phyloP scores from a whole-genome alignment of 2,329 filamentous ascomycete genomes.

The Metarhizium sp. region DNA sequence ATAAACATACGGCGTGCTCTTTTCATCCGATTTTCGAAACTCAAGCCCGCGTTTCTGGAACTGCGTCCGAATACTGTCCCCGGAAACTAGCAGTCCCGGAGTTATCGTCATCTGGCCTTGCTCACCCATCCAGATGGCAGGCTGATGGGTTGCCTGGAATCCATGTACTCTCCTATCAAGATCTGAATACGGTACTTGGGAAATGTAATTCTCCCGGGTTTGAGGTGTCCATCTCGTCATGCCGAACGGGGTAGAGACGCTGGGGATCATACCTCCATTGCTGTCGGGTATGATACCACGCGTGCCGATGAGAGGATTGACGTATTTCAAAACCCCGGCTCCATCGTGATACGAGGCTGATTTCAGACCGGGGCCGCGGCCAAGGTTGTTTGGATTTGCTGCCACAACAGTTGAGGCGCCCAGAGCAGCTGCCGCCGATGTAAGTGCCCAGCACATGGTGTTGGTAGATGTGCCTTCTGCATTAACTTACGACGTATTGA shows the following conservation, averaged over 20 bases:
- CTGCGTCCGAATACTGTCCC: slow-evolving; percentile 16
- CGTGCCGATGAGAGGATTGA: slow-evolving; percentile 25
- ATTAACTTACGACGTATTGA: neutral
- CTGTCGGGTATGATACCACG: slow-evolving; percentile 20
- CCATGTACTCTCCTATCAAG: slow-evolving; percentile 33
- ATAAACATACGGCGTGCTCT: slow-evolving; percentile 35
- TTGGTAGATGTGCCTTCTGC: neutral
- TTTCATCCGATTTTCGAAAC: slow-evolving; percentile 33
- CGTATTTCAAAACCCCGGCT: slow-evolving; percentile 20
- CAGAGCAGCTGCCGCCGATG: neutral
- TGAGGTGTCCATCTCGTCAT: slow-evolving; percentile 43
- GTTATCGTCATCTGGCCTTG: slow-evolving; percentile 33
- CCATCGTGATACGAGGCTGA: slow-evolving; percentile 16
- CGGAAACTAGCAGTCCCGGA: slow-evolving; percentile 21
- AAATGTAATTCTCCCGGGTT: slow-evolving; percentile 39
- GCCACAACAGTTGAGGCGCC: neutral
- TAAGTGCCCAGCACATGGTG: neutral
- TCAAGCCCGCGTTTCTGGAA: slow-evolving; percentile 31
- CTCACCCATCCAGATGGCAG: slow-evolving; percentile 44
- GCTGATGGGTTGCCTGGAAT: slow-evolving; percentile 40
- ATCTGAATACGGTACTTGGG: slow-evolving; percentile 36
- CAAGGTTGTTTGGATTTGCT: neutral
- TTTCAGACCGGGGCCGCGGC: neutral
- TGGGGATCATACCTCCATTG: slow-evolving; percentile 27
- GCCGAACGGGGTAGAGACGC: slow-evolving; percentile 30